phyloP scores from a whole-genome alignment of 805 yeast genomes.

The Metschnikowia kofuensis region DNA sequence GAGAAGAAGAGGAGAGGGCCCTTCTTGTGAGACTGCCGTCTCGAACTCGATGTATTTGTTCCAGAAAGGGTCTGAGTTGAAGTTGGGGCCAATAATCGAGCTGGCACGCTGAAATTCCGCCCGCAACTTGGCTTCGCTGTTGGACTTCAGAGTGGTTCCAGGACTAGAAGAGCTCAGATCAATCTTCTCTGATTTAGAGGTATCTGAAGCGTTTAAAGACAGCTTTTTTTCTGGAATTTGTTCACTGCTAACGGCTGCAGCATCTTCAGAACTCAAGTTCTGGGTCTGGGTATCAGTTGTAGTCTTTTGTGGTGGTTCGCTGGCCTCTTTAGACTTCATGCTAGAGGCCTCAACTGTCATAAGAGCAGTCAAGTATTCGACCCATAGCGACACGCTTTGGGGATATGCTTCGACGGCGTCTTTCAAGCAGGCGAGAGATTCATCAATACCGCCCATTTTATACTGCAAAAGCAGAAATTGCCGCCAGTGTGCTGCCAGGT shows the following conservation, averaged over 20 bases:
- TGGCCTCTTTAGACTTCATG: not conserved
- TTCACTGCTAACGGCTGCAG: no score
- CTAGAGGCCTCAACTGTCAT: conserved; percentile 16
- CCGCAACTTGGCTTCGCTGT: conserved; percentile 25
- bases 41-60: conserved; percentile 64
- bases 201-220: no score
- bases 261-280: no score
- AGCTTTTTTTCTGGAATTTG: no score
- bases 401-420: conserved; percentile 46
- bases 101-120: conserved; percentile 49
- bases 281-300: not conserved
- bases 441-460: conserved; percentile 52
- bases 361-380: conserved; percentile 58
- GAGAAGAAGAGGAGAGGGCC: conserved; percentile 25
- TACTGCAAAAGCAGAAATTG: conserved; percentile 53
- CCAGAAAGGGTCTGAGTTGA: conserved; percentile 80
- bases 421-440: conserved; percentile 45
- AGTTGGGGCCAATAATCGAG: conserved; percentile 60
- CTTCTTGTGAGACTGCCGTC: conserved; percentile 10
- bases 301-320: conserved; percentile 27
- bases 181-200: no score
- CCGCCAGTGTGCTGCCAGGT: conserved; percentile 62
- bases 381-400: conserved; percentile 63
- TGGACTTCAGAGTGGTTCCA: no score
- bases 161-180: no score